phyloP scores from a whole-genome alignment of 139 green algal genomes.

The Pseudopediastrum boryanum region DNA sequence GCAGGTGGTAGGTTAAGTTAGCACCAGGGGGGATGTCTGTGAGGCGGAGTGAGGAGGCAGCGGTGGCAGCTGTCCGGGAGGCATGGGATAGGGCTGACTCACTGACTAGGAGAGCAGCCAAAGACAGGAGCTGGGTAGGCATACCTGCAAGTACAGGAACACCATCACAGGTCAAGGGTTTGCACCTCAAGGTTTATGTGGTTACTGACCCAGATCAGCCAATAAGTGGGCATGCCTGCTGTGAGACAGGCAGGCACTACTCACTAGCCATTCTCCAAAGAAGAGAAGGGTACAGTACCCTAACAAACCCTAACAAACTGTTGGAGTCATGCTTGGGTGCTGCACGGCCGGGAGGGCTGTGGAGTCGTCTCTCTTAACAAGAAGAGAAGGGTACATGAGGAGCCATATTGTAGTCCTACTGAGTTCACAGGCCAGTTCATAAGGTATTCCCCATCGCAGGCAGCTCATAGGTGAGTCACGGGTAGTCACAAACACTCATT shows the following conservation, averaged over 20 bases:
- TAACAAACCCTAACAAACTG: too few relatives aligned
- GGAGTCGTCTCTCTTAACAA: too few relatives aligned
- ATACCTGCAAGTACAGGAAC: constrained; percentile 17
- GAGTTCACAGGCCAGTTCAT: too few relatives aligned
- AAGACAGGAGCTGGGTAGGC: constrained; percentile 43
- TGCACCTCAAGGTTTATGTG: neutral
- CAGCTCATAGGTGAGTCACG: too few relatives aligned
- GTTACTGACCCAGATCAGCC: neutral
- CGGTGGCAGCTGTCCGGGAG: neutral
- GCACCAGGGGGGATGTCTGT: constrained; percentile 47
- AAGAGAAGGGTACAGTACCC: neutral
- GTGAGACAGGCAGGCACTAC: neutral
- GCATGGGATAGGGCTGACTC: neutral
- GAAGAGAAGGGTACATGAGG: too few relatives aligned
- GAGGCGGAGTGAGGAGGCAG: constrained; percentile 40
- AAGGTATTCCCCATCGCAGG: too few relatives aligned
- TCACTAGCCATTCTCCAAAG: neutral
- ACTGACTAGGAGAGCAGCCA: constrained; percentile 30
- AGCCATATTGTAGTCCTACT: too few relatives aligned
- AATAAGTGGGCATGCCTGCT: neutral
- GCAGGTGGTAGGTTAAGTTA: constrained; percentile 54
- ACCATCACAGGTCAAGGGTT: neutral
- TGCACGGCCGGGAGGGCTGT: too few relatives aligned
- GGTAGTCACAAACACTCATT: too few relatives aligned
- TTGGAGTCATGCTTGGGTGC: too few relatives aligned